Evolutionary conservation across 345 rosid species (phyloP).

Genomic region (Citrus sp.): DNA sequence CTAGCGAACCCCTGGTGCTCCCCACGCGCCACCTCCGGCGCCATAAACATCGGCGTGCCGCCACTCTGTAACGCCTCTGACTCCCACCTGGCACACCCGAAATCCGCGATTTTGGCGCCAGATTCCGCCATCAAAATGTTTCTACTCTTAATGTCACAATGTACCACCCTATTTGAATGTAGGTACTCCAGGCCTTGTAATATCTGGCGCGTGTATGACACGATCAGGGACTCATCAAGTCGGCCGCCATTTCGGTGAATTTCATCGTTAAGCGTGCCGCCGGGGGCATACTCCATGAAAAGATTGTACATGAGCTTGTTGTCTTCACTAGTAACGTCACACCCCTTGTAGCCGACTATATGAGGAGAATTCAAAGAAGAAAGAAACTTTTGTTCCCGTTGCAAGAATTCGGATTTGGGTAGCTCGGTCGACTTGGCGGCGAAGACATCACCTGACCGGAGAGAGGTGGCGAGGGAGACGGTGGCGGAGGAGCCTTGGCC

Average conservation of each 20-base stretch:
- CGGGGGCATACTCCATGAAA: slow-evolving; percentile 62
- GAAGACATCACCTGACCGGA: slow-evolving; percentile 32
- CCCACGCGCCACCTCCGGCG: slow-evolving; percentile 86
- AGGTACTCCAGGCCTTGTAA: slow-evolving; percentile 55
- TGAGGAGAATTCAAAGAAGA: slow-evolving; percentile 48
- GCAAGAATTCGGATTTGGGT: slow-evolving; percentile 41
- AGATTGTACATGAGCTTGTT: slow-evolving; percentile 45
- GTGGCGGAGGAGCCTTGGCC: slow-evolving; percentile 81
- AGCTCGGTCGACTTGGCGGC: slow-evolving; percentile 68
- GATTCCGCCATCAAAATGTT: slow-evolving; percentile 48
- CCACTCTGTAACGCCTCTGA: slow-evolving; percentile 24
- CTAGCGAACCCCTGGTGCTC: slow-evolving; percentile 58
- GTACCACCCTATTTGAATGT: slow-evolving; percentile 55
- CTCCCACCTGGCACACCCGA: slow-evolving; percentile 61
- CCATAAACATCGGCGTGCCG: slow-evolving; percentile 78
- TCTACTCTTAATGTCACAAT: slow-evolving; percentile 73
- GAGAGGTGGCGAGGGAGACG: slow-evolving; percentile 51
- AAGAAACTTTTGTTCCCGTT: slow-evolving; percentile 51
- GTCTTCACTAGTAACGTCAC: slow-evolving; percentile 36
- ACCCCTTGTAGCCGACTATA: slow-evolving; percentile 60
- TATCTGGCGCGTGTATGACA: slow-evolving; percentile 47
- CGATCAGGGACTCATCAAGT: slow-evolving; percentile 38
- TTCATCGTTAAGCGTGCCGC: slow-evolving; percentile 46
- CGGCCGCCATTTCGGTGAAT: slow-evolving; percentile 36
- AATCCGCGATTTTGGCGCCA: slow-evolving; percentile 64